These are phyloP conservation scores for Prunus davidiana DNA, from an alignment of 306 rosid genomes.

Conservation along the genomic window DNA sequence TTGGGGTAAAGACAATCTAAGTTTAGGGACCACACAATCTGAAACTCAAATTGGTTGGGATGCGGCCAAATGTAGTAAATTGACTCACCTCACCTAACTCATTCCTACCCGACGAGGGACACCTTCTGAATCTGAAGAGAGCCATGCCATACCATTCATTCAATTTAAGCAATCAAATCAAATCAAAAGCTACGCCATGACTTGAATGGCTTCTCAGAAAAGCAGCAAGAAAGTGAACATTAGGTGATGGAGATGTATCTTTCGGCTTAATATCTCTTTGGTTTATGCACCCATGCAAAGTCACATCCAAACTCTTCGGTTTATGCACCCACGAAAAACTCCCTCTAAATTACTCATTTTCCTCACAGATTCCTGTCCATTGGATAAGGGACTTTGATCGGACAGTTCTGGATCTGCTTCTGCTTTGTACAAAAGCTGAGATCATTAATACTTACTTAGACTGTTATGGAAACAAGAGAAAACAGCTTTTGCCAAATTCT, in stretches of 20 bases:
- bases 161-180: constrained; percentile 11
- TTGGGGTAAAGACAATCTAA: too few relatives aligned
- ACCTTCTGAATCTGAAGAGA: not conserved
- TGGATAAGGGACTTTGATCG: constrained; percentile 1
- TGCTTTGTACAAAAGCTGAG: constrained; percentile 19
- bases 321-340: constrained; percentile 16
- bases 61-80: constrained; percentile 34
- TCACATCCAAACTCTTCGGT: constrained; percentile 50
- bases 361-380: not conserved
- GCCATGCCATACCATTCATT: constrained; percentile 15
- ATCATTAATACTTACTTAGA: constrained; percentile 30
- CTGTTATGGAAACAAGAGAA: constrained; percentile 3
- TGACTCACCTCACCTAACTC: constrained; percentile 32
- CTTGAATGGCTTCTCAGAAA: constrained; percentile 31
- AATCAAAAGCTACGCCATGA: not conserved
- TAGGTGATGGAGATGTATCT: constrained; percentile 38
- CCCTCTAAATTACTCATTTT: constrained; percentile 25
- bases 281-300: constrained; percentile 43
- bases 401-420: constrained; percentile 28
- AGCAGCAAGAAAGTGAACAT: constrained; percentile 15
- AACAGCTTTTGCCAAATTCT: not conserved
- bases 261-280: constrained; percentile 31
- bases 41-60: not conserved
- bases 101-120: constrained; percentile 11
- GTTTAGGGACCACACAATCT: too few relatives aligned